Conservation (phyloP, 352 stramenopile species). For the Pythium biforme region DNA sequence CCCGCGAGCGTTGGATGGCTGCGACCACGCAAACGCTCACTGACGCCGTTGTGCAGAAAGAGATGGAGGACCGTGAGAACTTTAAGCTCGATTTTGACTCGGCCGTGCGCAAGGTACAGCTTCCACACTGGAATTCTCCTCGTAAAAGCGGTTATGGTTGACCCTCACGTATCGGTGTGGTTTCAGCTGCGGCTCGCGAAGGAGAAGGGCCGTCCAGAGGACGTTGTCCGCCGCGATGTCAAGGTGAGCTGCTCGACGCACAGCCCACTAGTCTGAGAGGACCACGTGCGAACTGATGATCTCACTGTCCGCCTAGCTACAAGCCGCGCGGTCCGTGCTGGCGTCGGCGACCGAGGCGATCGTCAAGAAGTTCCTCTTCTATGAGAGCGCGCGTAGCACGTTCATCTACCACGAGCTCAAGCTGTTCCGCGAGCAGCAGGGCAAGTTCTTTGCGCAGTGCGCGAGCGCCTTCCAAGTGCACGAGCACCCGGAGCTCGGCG, state of each 20-base stretch:
- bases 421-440: conserved; percentile 31
- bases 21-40: background rate
- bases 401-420: conserved; percentile 34
- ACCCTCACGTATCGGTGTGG: too few species aligned
- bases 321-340: conserved; percentile 24
- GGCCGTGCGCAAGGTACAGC: conserved; percentile 33
- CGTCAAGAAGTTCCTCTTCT: conserved; percentile 35
- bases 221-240: conserved; percentile 33
- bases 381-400: conserved; percentile 29
- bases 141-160: too few species aligned
- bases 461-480: conserved; percentile 26
- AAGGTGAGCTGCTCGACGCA: conserved; percentile 21
- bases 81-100: conserved; percentile 42
- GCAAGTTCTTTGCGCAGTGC: conserved; percentile 31
- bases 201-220: conserved; percentile 26
- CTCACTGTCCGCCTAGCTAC: conserved; percentile 14
- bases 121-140: too few species aligned
- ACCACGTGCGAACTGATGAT: too few species aligned
- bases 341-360: conserved; percentile 27
- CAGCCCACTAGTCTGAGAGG: background rate
- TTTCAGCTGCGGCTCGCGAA: conserved; percentile 28
- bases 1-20: background rate
- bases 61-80: conserved; percentile 37
- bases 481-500: conserved; percentile 25
- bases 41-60: conserved; percentile 23